Base-by-base conservation (phyloP, 176 grass and related monocot species). In the Zoysia japonica region DNA sequence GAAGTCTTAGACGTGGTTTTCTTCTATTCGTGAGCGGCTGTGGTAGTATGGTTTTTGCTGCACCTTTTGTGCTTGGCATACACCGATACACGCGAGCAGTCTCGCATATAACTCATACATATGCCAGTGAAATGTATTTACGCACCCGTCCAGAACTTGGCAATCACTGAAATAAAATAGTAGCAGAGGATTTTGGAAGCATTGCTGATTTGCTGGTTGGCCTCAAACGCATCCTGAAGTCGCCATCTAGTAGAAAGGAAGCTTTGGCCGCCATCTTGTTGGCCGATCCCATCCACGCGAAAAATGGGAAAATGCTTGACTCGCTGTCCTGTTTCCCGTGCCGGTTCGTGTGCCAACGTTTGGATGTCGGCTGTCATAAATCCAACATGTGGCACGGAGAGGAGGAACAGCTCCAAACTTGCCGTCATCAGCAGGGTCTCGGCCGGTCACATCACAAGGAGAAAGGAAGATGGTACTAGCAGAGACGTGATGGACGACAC, bases 251-350 rank as follows among this genome's bases (percentile, higher is more conserved):
- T 5, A 2, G 5, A 57, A 10, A 43, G 38, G 42, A 59, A 74
- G 8, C 7, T 0, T 4, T 41, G 15, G 7, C 36, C 6, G 7
- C 36, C 10, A 11, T 61, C 6, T 12, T 74, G 39, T 57, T 57
- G 71, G 71, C 17, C 16, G 4, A 7, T 74, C 53, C 4, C 71
- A n/a, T 44, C 56, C 72, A 74, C 53, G 72, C 8, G 17, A 43
- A 12, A n/a, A 60, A 57, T 6, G 3, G 16, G 1, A 19, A 7
- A 43, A 17, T 19, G 38, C 3, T 3, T 1, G 36, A 14, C 36
- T 59, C 44, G 4, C 11, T 12, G 12, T 68, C 52, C 52, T 74
- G 77, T 75, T 61, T 80, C 75, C 2, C 77, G 68, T 73, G 75
- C 69, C 41, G 61, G 13, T 54, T 65, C 17, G 72, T 41, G 63